These are phyloP conservation scores for Astrocystis sublimbata DNA, from an alignment of 495 filamentous ascomycete genomes.

Conservation along the genomic window DNA sequence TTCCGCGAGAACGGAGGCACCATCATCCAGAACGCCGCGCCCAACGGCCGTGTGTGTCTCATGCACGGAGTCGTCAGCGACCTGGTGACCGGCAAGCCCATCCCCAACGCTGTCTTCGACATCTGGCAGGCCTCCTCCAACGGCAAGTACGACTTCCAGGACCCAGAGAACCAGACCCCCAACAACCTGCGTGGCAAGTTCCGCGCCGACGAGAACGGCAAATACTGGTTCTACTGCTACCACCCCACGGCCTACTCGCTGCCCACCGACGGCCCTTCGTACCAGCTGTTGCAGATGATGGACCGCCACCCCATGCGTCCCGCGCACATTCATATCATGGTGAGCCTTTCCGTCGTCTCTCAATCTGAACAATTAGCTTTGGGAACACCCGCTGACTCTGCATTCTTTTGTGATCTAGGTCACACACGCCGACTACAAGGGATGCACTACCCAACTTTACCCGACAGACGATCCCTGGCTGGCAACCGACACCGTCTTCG, in stretches of 20 bases:
- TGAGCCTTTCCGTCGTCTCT: slow-evolving; percentile 37
- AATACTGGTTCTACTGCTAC: slow-evolving; percentile 80
- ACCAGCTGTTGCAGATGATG: slow-evolving; percentile 66
- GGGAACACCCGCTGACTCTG: background rate
- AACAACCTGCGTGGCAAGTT: slow-evolving; percentile 88
- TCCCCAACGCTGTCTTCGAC: slow-evolving; percentile 72
- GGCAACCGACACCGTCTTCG: slow-evolving; percentile 73
- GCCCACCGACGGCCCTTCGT: slow-evolving; percentile 72
- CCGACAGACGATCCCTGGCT: slow-evolving; percentile 70
- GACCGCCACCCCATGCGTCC: slow-evolving; percentile 83
- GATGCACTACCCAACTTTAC: slow-evolving; percentile 77
- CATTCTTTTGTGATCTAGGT: slow-evolving; percentile 31
- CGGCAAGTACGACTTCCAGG: slow-evolving; percentile 89
- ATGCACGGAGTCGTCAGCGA: slow-evolving; percentile 79
- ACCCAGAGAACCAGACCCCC: slow-evolving; percentile 69
- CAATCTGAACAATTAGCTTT: background rate
- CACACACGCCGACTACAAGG: slow-evolving; percentile 56
- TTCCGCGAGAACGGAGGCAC: slow-evolving; percentile 69
- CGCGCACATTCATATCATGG: slow-evolving; percentile 83
- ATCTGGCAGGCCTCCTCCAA: slow-evolving; percentile 86
- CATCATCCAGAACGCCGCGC: slow-evolving; percentile 68
- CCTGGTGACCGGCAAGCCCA: slow-evolving; percentile 69
- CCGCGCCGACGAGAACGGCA: slow-evolving; percentile 70
- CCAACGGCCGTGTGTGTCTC: slow-evolving; percentile 61
- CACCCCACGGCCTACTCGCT: slow-evolving; percentile 79